A percentile compares a stretch with the other conserved stretches of the same genome.
phyloP scores from a whole-genome alignment of 768 basidiomycete species.

The Suillus placidus region DNA sequence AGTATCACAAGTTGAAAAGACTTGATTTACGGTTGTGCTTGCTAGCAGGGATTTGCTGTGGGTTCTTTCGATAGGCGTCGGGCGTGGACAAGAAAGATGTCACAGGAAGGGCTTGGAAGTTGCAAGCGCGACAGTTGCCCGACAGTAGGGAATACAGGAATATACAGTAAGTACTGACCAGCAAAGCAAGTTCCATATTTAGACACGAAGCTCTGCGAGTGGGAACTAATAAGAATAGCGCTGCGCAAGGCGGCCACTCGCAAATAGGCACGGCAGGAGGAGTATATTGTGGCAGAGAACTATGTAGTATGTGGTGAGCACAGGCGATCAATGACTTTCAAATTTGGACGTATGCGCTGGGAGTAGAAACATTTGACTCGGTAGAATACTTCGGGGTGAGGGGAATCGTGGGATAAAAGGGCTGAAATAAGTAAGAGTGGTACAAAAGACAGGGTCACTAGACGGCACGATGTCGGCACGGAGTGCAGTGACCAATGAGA shows the following conservation, averaged over 20 bases:
- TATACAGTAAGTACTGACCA: too few relatives aligned
- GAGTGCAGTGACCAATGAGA: neutral
- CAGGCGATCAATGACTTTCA: neutral
- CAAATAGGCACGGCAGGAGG: slow-evolving; percentile 9
- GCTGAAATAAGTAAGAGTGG: slow-evolving; percentile 2
- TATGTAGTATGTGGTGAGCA: neutral
- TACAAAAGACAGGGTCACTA: neutral
- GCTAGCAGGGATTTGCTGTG: neutral
- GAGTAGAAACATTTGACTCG: slow-evolving; percentile 2
- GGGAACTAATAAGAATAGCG: slow-evolving; percentile 8
- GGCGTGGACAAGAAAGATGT: neutral
- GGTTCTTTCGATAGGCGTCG: neutral
- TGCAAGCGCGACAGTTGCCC: neutral
- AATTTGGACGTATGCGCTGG: neutral
- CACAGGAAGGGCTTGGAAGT: neutral
- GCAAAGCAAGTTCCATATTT: slow-evolving; percentile 16
- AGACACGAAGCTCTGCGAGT: slow-evolving; percentile 6
- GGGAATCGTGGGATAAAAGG: slow-evolving; percentile 10
- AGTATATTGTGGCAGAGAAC: neutral
- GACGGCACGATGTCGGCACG: slow-evolving; percentile 5
- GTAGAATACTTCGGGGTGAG: slow-evolving; percentile 7
- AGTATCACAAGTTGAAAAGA: neutral
- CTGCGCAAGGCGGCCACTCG: slow-evolving; percentile 10
- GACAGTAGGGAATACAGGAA: neutral
- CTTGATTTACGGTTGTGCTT: neutral